These are phyloP conservation scores for Auricularia heimuer DNA, from an alignment of 768 basidiomycete genomes.

Conservation along the genomic window DNA sequence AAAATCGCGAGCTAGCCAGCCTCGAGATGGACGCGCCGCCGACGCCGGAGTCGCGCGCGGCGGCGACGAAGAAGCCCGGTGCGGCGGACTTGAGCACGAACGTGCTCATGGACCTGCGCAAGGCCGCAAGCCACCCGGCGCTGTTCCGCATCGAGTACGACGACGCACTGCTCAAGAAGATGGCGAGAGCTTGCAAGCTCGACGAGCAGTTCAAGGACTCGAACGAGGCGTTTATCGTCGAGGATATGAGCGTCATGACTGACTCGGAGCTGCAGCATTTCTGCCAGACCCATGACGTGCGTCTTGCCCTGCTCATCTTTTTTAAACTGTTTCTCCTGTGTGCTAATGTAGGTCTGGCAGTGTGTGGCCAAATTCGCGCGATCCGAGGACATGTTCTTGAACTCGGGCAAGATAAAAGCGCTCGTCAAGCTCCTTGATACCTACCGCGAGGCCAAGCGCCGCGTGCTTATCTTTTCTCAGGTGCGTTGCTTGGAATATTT, in stretches of 20 bases:
- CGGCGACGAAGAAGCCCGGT: conserved; percentile 46
- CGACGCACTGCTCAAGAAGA: conserved; percentile 59
- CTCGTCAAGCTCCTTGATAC: conserved; percentile 61
- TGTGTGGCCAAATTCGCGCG: conserved; percentile 52
- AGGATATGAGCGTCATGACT: conserved; percentile 98
- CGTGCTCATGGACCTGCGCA: conserved; percentile 94
- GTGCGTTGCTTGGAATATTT: too few relatives aligned
- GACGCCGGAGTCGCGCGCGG: conserved; percentile 32
- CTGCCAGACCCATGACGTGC: conserved; percentile 76
- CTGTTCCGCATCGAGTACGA: conserved; percentile 82
- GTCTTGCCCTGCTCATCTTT: conserved; percentile 11
- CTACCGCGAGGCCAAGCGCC: conserved; percentile 59
- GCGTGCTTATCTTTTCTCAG: conserved; percentile 79
- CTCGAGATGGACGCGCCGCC: conserved; percentile 1
- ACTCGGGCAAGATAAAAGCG: conserved; percentile 79
- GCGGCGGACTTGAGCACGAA: conserved; percentile 68
- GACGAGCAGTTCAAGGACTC: conserved; percentile 82
- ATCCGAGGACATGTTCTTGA: conserved; percentile 62
- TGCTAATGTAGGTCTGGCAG: conserved; percentile 4
- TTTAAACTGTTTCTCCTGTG: not conserved
- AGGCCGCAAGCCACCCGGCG: conserved; percentile 95
- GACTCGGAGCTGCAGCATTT: conserved; percentile 91
- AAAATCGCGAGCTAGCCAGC: conserved; percentile 10
- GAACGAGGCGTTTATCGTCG: conserved; percentile 54
- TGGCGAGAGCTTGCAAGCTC: conserved; percentile 77